Evolutionary conservation across 345 rosid species (phyloP), one percentile per base, ranked within the genome.

Genomic region (Populus nigra): DNA sequence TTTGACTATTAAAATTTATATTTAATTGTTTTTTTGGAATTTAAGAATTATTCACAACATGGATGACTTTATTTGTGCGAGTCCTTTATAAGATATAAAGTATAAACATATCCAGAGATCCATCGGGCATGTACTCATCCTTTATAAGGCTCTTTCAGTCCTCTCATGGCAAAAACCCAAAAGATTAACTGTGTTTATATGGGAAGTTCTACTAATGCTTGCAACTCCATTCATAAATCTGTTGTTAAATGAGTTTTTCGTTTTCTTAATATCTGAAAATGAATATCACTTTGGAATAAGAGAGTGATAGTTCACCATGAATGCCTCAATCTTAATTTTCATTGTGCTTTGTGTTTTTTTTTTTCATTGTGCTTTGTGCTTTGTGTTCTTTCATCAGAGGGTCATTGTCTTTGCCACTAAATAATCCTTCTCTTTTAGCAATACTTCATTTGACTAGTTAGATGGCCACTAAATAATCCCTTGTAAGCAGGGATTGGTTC

Each of bases 151-250:
- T 76, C 85, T 73, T 62, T 77, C 80, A 0, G 71, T 78, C 68
- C 77, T 82, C 36, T 81, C 76, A 5, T 75, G 84, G 74, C 91
- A 87, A 29, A 84, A 87, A 2, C 90, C 90, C 5, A 87, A 53
- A 1, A 87, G 59, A 8, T 68, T 17, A 10, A 87, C 90, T 17
- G 87, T 72, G 66, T 88, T 87, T 5, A 87, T 85, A 78, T 88
- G 89, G 13, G 88, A 83, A 23, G 89, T 88, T 73, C 82, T 72
- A 31, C 88, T 76, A 35, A 89, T 87, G 80, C 86, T 84, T 0
- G 78, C 88, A 23, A 87, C 91, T 86, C 87, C 88, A 39, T 87
- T 87, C 11, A 84, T 76, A 57, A 88, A 29, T 29, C 1, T 86
- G 6, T 73, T 1, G 0, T 1, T 33, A 50, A 86, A 84, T 29